Conservation (phyloP, 2,329 filamentous ascomycete species). For the Pseudogymnoascus sp. region DNA sequence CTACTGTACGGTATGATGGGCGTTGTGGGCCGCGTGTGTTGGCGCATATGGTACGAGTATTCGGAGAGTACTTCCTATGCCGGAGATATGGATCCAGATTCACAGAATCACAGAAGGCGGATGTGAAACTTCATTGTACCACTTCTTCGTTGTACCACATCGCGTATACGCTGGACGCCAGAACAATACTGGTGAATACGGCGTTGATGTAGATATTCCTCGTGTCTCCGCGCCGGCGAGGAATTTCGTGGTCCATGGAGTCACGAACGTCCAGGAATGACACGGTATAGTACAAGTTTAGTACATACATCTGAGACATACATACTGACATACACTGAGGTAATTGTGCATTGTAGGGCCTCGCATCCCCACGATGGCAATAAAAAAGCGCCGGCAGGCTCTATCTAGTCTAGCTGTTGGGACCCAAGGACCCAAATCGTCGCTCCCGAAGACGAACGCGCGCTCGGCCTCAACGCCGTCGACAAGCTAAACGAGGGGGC, state of each 20-base stretch:
- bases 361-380: not conserved
- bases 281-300: not conserved
- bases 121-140: not conserved
- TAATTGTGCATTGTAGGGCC: not conserved
- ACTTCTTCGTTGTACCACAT: not conserved
- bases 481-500: not conserved
- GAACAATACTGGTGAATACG: not conserved
- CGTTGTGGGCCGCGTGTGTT: slow-evolving; percentile 1
- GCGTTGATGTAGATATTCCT: not conserved
- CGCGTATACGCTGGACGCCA: not conserved
- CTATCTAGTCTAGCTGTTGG: not conserved
- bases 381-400: not conserved
- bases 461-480: slow-evolving; percentile 1
- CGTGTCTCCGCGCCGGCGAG: not conserved
- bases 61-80: not conserved
- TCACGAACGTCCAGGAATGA: not conserved
- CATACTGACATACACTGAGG: slow-evolving; percentile 1
- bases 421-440: not conserved
- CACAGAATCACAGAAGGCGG: not conserved
- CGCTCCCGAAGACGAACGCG: not conserved
- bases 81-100: not conserved
- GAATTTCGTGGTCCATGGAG: not conserved
- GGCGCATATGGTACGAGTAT: not conserved
- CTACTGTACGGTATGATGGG: not conserved
- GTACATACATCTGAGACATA: slow-evolving; percentile 2